These are phyloP conservation scores for Botrytis paeoniae DNA, from an alignment of 2,329 filamentous ascomycete species.

Conservation along the genomic window DNA sequence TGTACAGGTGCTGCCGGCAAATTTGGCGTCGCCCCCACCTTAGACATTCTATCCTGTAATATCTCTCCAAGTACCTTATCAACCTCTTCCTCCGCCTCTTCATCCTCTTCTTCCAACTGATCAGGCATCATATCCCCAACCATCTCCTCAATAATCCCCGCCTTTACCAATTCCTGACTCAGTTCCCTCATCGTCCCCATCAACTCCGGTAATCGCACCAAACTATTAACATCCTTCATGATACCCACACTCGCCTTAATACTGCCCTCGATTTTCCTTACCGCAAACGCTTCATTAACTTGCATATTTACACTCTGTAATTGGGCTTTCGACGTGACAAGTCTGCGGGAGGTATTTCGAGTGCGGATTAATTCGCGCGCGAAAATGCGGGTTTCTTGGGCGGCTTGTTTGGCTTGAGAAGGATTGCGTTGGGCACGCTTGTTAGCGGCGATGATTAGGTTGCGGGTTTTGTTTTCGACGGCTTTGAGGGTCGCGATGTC, in stretches of 20 bases:
- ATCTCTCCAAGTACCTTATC: conserved; percentile 92
- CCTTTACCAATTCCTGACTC: conserved; percentile 83
- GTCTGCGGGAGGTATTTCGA: conserved; percentile 69
- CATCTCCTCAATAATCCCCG: conserved; percentile 98
- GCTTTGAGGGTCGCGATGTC: conserved; percentile 78
- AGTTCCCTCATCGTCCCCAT: conserved; percentile 87
- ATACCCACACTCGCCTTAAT: conserved; percentile 84
- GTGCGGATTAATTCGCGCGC: conserved; percentile 82
- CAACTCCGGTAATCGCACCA: conserved; percentile 81
- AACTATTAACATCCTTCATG: conserved; percentile 92
- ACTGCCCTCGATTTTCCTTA: conserved; percentile 92
- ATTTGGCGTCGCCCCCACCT: conserved; percentile 58
- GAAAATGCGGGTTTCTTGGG: conserved; percentile 80
- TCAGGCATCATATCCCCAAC: conserved; percentile 81
- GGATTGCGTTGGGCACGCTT: conserved; percentile 79
- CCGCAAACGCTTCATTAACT: conserved; percentile 92
- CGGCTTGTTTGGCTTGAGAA: conserved; percentile 72
- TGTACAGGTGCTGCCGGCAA: conserved; percentile 49
- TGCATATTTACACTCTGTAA: conserved; percentile 94
- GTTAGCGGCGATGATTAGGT: conserved; percentile 78
- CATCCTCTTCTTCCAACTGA: conserved; percentile 70
- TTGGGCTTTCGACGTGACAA: conserved; percentile 87
- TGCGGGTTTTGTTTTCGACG: conserved; percentile 80
- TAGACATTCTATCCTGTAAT: conserved; percentile 74
- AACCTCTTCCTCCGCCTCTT: conserved; percentile 76